Conservation (phyloP, 345 rosid species). For the Brassica nigra region DNA sequence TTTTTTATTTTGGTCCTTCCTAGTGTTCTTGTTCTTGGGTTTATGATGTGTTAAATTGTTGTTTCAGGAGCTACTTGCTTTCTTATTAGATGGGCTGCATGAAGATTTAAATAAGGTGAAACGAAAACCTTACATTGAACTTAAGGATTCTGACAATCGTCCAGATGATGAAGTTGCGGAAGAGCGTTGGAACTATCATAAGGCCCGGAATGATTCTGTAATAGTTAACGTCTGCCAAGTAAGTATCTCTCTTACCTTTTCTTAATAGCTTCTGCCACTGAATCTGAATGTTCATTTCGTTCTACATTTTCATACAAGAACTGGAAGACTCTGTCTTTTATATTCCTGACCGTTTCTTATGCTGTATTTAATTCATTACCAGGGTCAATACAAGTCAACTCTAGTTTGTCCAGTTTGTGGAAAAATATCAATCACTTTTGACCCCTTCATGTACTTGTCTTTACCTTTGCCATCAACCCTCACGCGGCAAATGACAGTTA, state of each 20-base stretch:
- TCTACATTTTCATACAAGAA: background rate
- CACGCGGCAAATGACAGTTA: slow-evolving; percentile 73
- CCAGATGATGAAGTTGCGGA: slow-evolving; percentile 90
- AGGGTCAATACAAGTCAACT: slow-evolving; percentile 99
- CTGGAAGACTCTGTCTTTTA: background rate
- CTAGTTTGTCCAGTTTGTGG: slow-evolving; percentile 88
- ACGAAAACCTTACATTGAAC: slow-evolving; percentile 89
- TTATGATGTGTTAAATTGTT: slow-evolving; percentile 13
- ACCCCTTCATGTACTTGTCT: slow-evolving; percentile 94
- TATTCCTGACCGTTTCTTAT: slow-evolving; percentile 16
- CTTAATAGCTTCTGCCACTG: slow-evolving; percentile 5
- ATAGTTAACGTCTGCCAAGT: slow-evolving; percentile 96
- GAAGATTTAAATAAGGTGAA: slow-evolving; percentile 95
- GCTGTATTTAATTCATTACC: slow-evolving; percentile 40
- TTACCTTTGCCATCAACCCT: slow-evolving; percentile 90
- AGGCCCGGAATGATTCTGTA: slow-evolving; percentile 91
- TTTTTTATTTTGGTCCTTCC: background rate
- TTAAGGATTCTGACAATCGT: slow-evolving; percentile 75
- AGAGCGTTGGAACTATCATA: slow-evolving; percentile 95
- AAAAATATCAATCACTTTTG: slow-evolving; percentile 89
- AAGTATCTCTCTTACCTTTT: slow-evolving; percentile 27
- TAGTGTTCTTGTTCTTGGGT: slow-evolving; percentile 2
- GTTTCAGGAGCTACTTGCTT: slow-evolving; percentile 82
- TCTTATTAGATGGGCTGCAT: slow-evolving; percentile 90
- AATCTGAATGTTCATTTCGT: background rate